Percentiles rank a stretch among this genome's conserved stretches.
phyloP scores from a whole-genome alignment of 495 filamentous ascomycete species.

The Choiromyces venosus region DNA sequence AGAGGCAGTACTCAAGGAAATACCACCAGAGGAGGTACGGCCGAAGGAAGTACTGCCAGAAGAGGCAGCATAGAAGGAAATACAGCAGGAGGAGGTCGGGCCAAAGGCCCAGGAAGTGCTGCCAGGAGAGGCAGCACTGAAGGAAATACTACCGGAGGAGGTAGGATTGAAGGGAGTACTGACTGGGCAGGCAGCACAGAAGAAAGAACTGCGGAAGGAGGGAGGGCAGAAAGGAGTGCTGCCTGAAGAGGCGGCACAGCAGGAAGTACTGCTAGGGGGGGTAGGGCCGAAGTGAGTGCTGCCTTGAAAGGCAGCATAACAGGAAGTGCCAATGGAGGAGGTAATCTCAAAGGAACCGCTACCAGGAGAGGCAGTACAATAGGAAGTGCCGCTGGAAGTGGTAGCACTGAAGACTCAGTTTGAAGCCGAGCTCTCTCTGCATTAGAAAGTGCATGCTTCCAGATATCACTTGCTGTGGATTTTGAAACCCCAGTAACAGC shows the following conservation, averaged over 20 bases:
- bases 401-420: not conserved
- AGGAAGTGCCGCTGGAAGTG: not conserved
- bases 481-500: constrained; percentile 1
- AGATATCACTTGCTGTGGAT: constrained; percentile 13
- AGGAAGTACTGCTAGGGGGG: no score
- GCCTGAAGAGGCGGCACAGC: no score
- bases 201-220: no score
- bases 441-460: constrained; percentile 1
- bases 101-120: not conserved
- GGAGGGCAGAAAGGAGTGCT: no score
- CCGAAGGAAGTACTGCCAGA: not conserved
- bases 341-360: no score
- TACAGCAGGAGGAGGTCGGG: not conserved
- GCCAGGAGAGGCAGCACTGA: not conserved
- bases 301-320: no score
- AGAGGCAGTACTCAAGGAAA: not conserved
- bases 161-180: no score
- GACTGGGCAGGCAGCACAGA: no score
- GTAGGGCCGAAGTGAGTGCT: no score
- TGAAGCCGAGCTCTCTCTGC: not conserved
- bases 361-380: no score
- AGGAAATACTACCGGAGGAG: not conserved
- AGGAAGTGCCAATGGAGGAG: no score
- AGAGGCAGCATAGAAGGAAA: not conserved
- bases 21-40: not conserved